These are phyloP conservation scores for Wallacemonas rigidus DNA, from an alignment of 208 protist genomes.

Conservation along the genomic window DNA sequence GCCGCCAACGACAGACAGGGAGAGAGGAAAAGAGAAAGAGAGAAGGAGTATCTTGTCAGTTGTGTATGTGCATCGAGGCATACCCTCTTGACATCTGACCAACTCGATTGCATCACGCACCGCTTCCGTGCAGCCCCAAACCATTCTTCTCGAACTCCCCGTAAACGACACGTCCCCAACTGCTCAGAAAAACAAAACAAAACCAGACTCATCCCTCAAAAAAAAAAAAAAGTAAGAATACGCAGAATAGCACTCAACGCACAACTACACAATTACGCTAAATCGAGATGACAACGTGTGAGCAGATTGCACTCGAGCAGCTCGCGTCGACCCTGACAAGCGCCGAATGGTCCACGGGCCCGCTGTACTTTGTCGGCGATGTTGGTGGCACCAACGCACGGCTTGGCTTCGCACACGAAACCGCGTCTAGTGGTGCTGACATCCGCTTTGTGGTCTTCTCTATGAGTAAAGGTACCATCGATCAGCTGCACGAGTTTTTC, in stretches of 20 bases:
- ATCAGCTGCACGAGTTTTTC: slow-evolving; percentile 59
- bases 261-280: not conserved
- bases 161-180: not conserved
- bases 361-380: slow-evolving; percentile 71
- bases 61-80: too few species aligned
- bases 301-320: slow-evolving; percentile 37
- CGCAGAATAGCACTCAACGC: not conserved
- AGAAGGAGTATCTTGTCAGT: too few species aligned
- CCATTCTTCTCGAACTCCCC: too few species aligned
- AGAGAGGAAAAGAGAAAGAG: too few species aligned
- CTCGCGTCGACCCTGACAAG: slow-evolving; percentile 31
- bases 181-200: slow-evolving; percentile 11
- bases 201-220: slow-evolving; percentile 1
- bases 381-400: slow-evolving; percentile 75
- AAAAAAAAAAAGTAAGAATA: slow-evolving; percentile 1
- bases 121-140: too few species aligned
- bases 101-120: too few species aligned
- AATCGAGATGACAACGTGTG: slow-evolving; percentile 9
- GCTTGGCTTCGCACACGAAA: slow-evolving; percentile 50
- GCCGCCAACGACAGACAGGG: too few species aligned
- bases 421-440: slow-evolving; percentile 16
- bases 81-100: too few species aligned
- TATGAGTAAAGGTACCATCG: slow-evolving; percentile 47
- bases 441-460: slow-evolving; percentile 51
- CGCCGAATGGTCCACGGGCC: slow-evolving; percentile 30